Base-by-base conservation (phyloP, 2,329 filamentous ascomycete genomes). In the Neurospora sp. region DNA sequence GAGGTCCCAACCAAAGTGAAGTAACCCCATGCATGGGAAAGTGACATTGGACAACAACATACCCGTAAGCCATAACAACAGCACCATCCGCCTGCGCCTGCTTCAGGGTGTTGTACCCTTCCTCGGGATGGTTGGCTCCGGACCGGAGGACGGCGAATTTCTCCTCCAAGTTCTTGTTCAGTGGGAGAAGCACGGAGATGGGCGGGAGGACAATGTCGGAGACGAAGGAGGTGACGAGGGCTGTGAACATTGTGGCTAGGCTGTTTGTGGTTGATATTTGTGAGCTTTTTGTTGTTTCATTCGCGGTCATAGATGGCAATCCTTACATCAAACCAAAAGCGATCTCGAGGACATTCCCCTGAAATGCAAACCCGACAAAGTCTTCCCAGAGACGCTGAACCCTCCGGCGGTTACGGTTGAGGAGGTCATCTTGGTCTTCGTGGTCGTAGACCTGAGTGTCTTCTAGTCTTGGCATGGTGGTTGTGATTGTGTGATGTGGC, bases 331-430 rank as follows among this genome's bases (percentile, higher is more conserved):
- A 81, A 74, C 90, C 91, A 74, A 93, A 89, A 17, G 91, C 91
- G 71, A 93, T 90, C 78, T 93, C 89, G 36, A 93, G 84, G 67
- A 93, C 90, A 74, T 93, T 92, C 70, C 91, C 90, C 73, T 90
- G 87, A 69, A 92, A 86, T 0, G 90, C 90, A 78, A 93, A 93
- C 77, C 92, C 90, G 74, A 89, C 78, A 77, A 93, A 93, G 46
- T 88, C 89, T 40, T 86, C 81, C 82, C 86, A 89, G 70, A 87
- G 80, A 71, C 82, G 82, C 72, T 82, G 80, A 33, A 86, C 84
- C 68, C 80, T 81, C 69, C 81, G 78, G 72, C 83, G 80, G 70
- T 86, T 80, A 23, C 82, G 79, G 66, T 82, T 81, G 40, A 86
- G 80, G 36, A 89, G 79, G 38, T 81, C 79, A 68, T 81, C 80